Percentiles rank a stretch among this genome's conserved stretches.
Evolutionary conservation across 2,329 filamentous ascomycete genomes (phyloP).

Genomic region (Huntiella omanensis): DNA sequence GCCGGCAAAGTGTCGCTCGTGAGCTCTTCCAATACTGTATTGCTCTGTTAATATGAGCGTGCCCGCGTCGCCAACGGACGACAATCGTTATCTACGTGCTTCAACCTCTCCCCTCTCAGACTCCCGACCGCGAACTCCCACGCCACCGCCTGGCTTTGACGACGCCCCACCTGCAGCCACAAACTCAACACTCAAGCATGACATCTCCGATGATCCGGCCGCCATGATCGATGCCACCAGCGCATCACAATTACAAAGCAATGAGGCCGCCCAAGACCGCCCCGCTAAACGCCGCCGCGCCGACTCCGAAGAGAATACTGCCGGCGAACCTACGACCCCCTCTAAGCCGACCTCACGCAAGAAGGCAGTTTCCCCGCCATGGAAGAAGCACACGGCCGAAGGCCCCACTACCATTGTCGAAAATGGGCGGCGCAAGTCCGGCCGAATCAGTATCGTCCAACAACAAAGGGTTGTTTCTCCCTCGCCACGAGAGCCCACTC

Average conservation of each 20-base stretch:
- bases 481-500: not conserved
- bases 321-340: not conserved
- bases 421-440: slow-evolving; percentile 51
- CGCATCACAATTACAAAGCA: not conserved
- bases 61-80: slow-evolving; percentile 34
- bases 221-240: not conserved
- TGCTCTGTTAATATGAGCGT: slow-evolving; percentile 33
- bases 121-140: slow-evolving; percentile 13
- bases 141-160: slow-evolving; percentile 8
- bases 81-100: slow-evolving; percentile 13
- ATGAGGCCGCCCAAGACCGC: slow-evolving; percentile 21
- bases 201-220: not conserved
- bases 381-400: slow-evolving; percentile 71
- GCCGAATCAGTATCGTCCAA: slow-evolving; percentile 36
- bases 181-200: slow-evolving; percentile 14
- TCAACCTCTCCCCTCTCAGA: slow-evolving; percentile 13
- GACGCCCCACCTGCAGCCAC: not conserved
- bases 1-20: slow-evolving; percentile 28
- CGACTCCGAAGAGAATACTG: slow-evolving; percentile 15
- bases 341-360: slow-evolving; percentile 19
- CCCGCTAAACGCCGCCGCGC: slow-evolving; percentile 49
- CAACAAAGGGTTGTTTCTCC: not conserved
- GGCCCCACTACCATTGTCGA: slow-evolving; percentile 72
- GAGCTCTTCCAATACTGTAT: slow-evolving; percentile 17
- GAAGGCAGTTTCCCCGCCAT: slow-evolving; percentile 57